phyloP scores from a whole-genome alignment of 2,329 filamentous ascomycete species.

The Penicillium brasilianum region DNA sequence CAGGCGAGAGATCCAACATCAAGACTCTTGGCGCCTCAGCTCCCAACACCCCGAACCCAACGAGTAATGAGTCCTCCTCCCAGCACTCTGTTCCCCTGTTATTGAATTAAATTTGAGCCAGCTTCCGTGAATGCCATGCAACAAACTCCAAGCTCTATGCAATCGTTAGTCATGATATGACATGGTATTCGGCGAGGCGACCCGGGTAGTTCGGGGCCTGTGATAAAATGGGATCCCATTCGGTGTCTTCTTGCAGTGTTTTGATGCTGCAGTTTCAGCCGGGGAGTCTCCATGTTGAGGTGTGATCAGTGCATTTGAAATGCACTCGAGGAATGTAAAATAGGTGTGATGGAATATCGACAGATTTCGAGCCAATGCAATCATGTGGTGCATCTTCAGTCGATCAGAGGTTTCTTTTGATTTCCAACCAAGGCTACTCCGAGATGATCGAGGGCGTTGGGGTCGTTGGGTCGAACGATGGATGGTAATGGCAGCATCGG shows the following conservation, averaged over 20 bases:
- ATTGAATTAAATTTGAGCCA: conserved; percentile 32
- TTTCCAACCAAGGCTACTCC: conserved; percentile 68
- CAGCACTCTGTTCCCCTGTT: conserved; percentile 28
- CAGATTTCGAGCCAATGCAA: background rate
- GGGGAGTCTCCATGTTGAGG: background rate
- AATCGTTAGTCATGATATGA: conserved; percentile 43
- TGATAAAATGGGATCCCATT: background rate
- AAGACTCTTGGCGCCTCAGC: background rate
- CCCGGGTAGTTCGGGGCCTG: background rate
- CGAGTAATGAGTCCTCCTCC: conserved; percentile 1
- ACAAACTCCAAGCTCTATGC: conserved; percentile 44
- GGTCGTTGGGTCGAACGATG: conserved; percentile 80
- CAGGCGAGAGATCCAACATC: background rate
- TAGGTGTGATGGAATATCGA: background rate
- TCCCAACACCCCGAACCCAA: background rate
- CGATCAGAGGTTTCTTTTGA: conserved; percentile 67
- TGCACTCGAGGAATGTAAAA: too few species aligned
- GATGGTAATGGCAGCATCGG: conserved; percentile 87
- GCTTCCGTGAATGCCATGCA: conserved; percentile 36
- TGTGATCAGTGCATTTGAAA: background rate
- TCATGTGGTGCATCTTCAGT: conserved; percentile 52
- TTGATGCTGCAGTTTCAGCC: background rate
- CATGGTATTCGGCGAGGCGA: conserved; percentile 19
- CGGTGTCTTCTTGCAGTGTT: background rate
- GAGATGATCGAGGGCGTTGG: conserved; percentile 62